Evolutionary conservation across 352 stramenopile genomes (phyloP).

Genomic region (Blastocystis sp.): DNA sequence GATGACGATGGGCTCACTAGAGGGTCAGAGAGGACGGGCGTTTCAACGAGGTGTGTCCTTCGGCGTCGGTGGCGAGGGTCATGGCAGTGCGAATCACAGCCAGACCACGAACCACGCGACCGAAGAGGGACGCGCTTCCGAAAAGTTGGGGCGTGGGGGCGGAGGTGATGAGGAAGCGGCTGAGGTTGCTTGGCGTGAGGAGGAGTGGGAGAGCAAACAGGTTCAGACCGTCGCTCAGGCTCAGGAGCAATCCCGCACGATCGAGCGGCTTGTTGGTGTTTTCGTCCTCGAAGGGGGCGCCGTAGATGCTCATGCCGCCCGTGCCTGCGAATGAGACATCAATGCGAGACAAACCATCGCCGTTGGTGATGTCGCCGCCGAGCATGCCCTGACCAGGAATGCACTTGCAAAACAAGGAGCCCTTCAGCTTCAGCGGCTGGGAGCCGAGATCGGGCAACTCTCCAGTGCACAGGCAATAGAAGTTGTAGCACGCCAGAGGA

Average conservation of each 20-base stretch:
- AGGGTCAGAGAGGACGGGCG: neutral
- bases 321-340: neutral
- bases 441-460: slow-evolving; percentile 38
- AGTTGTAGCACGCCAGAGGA: slow-evolving; percentile 61
- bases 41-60: neutral
- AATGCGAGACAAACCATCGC: slow-evolving; percentile 25
- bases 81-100: slow-evolving; percentile 42
- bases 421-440: slow-evolving; percentile 57
- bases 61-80: neutral
- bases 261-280: slow-evolving; percentile 61
- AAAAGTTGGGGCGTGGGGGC: slow-evolving; percentile 39
- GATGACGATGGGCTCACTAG: slow-evolving; percentile 35
- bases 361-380: slow-evolving; percentile 59
- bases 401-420: slow-evolving; percentile 52
- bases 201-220: slow-evolving; percentile 24
- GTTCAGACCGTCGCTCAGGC: slow-evolving; percentile 52
- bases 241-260: slow-evolving; percentile 45
- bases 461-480: slow-evolving; percentile 63
- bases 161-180: slow-evolving; percentile 65
- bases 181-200: slow-evolving; percentile 52
- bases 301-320: slow-evolving; percentile 69
- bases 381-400: slow-evolving; percentile 32
- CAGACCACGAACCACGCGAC: slow-evolving; percentile 55
- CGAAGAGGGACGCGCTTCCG: slow-evolving; percentile 4
- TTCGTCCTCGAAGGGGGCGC: slow-evolving; percentile 67